phyloP scores from a whole-genome alignment of 306 rosid species.

The Vigna angularis region DNA sequence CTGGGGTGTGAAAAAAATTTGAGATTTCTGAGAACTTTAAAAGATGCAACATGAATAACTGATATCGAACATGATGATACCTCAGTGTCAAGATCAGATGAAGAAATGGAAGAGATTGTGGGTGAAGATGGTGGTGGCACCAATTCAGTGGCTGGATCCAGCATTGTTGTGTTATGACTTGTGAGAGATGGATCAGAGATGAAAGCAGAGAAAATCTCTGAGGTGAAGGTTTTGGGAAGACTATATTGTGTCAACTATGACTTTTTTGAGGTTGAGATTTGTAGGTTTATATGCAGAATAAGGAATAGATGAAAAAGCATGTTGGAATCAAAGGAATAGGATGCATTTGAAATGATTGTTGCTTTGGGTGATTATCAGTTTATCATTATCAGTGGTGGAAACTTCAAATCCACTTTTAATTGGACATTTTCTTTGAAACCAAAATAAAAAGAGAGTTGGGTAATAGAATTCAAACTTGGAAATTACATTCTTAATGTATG shows the following conservation, averaged over 20 bases:
- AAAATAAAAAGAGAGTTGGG: background rate
- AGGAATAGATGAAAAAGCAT: constrained; percentile 5
- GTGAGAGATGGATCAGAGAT: background rate
- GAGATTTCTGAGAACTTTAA: background rate
- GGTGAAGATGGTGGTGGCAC: constrained; percentile 92
- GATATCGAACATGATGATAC: constrained; percentile 34
- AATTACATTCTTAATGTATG: background rate
- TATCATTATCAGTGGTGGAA: constrained; percentile 13
- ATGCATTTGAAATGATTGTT: constrained; percentile 47
- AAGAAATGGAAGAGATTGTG: constrained; percentile 84
- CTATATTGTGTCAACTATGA: background rate
- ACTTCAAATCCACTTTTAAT: background rate
- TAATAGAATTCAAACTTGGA: background rate
- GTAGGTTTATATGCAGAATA: constrained; percentile 30
- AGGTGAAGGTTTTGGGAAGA: constrained; percentile 28
- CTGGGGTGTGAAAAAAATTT: constrained; percentile 35
- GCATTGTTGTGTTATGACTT: constrained; percentile 53
- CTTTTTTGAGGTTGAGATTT: background rate
- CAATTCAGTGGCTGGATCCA: constrained; percentile 80
- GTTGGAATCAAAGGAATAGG: constrained; percentile 24
- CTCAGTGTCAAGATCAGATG: constrained; percentile 98
- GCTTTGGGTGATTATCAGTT: constrained; percentile 25
- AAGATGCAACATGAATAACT: background rate
- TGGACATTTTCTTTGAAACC: background rate
- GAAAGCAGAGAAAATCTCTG: constrained; percentile 8